Percentiles rank a stretch among this genome's conserved stretches.
These are phyloP conservation scores for Suhomyces ambrosiae DNA, from an alignment of 1,139 yeast species.

Conservation along the genomic window DNA sequence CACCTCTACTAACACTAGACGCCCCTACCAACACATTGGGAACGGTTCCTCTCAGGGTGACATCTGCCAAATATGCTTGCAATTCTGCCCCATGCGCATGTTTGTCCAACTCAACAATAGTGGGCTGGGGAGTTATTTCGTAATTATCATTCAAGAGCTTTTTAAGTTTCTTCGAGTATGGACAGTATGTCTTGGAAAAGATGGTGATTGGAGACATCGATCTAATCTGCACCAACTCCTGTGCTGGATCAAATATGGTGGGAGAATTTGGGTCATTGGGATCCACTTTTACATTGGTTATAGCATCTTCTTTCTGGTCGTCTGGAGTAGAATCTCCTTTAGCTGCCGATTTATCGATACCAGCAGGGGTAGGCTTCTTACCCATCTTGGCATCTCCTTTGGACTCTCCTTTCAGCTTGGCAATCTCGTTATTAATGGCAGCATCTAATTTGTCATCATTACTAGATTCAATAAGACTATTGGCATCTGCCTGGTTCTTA, in stretches of 20 bases:
- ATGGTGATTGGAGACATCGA: constrained; percentile 68
- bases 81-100: constrained; percentile 67
- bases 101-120: constrained; percentile 78
- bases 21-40: constrained; percentile 71
- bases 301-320: constrained; percentile 13
- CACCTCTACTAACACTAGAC: constrained; percentile 60
- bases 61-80: constrained; percentile 58
- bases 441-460: constrained; percentile 42
- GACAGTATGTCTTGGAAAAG: constrained; percentile 73
- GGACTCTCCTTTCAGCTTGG: constrained; percentile 19
- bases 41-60: constrained; percentile 67
- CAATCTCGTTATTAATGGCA: constrained; percentile 44
- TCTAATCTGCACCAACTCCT: constrained; percentile 61
- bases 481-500: constrained; percentile 8
- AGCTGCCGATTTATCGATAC: constrained; percentile 2
- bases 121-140: constrained; percentile 69
- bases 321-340: constrained; percentile 11
- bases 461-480: constrained; percentile 32
- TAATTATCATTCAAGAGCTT: constrained; percentile 63
- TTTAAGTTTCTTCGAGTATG: constrained; percentile 74
- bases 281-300: constrained; percentile 11
- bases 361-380: constrained; percentile 7
- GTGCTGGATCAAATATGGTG: constrained; percentile 55
- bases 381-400: constrained; percentile 10
- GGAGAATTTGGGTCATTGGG: constrained; percentile 12